Conservation (phyloP, 495 filamentous ascomycete genomes). For the Podospora anserina region DNA sequence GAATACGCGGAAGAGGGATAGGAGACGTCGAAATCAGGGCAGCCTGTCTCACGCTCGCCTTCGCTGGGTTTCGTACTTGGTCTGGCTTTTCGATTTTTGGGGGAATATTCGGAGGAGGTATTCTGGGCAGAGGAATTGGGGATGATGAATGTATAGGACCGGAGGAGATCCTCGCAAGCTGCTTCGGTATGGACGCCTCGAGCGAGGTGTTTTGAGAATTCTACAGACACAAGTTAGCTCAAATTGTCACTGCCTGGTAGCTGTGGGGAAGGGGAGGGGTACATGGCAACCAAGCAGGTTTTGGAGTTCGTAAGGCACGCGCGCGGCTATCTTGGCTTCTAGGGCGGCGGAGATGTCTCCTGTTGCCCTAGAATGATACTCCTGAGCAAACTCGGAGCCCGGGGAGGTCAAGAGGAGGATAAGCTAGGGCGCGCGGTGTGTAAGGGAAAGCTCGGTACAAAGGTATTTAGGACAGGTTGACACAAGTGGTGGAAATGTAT, state of each 20-base stretch:
- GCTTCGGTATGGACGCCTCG: background rate
- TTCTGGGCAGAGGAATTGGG: conserved; percentile 16
- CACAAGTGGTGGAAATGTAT: background rate
- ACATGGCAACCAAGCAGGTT: conserved; percentile 13
- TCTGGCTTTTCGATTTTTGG: background rate
- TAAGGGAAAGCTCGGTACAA: background rate
- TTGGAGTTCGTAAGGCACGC: conserved; percentile 12
- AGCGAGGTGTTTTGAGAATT: background rate
- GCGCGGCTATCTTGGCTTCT: conserved; percentile 17
- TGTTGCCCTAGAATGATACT: conserved; percentile 16
- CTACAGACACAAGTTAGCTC: background rate
- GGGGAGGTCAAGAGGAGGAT: background rate
- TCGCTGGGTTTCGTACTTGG: background rate
- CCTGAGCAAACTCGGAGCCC: conserved; percentile 15
- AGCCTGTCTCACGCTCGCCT: background rate
- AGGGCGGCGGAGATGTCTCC: conserved; percentile 21
- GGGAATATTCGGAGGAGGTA: background rate
- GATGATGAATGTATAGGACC: conserved; percentile 14
- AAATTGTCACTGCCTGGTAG: background rate
- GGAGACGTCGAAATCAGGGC: background rate
- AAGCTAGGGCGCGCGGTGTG: background rate
- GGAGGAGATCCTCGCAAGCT: background rate
- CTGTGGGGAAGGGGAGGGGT: background rate
- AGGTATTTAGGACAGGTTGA: background rate
- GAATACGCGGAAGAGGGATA: background rate